Evolutionary conservation across 768 basidiomycete genomes (phyloP).

Genomic region (Podaxis sp.): DNA sequence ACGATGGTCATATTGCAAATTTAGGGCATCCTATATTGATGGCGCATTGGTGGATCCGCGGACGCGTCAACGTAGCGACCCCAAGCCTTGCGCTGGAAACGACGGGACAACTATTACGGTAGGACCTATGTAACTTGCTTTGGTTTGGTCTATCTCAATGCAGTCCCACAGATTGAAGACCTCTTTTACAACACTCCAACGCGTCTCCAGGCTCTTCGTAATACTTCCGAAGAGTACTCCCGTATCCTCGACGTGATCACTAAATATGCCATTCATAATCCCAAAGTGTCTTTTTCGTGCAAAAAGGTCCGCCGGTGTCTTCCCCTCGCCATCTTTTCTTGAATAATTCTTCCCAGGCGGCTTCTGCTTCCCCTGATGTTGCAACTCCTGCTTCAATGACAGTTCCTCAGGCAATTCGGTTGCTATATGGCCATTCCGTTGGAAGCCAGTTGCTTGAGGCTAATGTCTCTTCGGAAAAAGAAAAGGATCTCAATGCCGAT

Average conservation of each 20-base stretch:
- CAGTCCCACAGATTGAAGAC: conserved; percentile 75
- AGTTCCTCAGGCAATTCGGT: conserved; percentile 66
- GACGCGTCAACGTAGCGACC: conserved; percentile 68
- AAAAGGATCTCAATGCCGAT: conserved; percentile 27
- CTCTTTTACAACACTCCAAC: conserved; percentile 93
- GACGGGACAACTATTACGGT: conserved; percentile 91
- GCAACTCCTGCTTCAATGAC: conserved; percentile 74
- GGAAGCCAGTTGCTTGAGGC: conserved; percentile 70
- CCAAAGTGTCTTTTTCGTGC: conserved; percentile 84
- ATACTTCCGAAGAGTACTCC: conserved; percentile 86
- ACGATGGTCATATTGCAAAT: conserved; percentile 4
- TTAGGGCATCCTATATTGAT: conserved; percentile 80
- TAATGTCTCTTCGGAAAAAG: conserved; percentile 35
- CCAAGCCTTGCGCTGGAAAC: conserved; percentile 91
- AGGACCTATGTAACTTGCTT: conserved; percentile 23
- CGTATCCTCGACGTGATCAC: conserved; percentile 90
- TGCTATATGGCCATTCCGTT: conserved; percentile 79
- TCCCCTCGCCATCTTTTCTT: not conserved
- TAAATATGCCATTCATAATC: conserved; percentile 93
- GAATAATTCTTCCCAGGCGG: conserved; percentile 45
- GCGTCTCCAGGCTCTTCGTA: conserved; percentile 81
- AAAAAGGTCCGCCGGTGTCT: conserved; percentile 65
- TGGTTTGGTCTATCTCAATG: conserved; percentile 1
- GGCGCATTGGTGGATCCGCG: conserved; percentile 72
- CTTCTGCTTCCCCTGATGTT: conserved; percentile 74